Conservation (phyloP, 2,329 filamentous ascomycete species). For the Neospermospora avenae region DNA sequence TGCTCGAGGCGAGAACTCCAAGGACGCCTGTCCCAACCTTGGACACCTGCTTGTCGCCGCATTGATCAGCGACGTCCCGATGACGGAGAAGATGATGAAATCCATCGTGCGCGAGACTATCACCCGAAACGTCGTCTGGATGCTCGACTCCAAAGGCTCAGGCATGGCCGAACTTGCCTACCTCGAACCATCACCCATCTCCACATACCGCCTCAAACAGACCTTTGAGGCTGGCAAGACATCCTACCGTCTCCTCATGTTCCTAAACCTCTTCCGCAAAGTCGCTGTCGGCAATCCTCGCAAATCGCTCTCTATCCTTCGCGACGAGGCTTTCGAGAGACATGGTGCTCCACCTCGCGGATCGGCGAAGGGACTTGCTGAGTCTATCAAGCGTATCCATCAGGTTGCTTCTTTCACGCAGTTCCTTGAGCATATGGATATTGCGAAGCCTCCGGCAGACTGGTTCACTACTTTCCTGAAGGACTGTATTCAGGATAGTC, state of each 20-base stretch:
- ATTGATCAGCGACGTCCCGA: slow-evolving; percentile 43
- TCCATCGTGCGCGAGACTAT: slow-evolving; percentile 48
- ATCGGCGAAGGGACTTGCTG: slow-evolving; percentile 40
- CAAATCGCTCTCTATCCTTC: slow-evolving; percentile 39
- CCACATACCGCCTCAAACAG: slow-evolving; percentile 44
- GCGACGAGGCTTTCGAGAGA: slow-evolving; percentile 44
- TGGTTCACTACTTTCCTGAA: slow-evolving; percentile 37
- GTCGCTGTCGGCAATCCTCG: slow-evolving; percentile 39
- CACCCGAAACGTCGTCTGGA: slow-evolving; percentile 50
- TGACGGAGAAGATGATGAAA: slow-evolving; percentile 40
- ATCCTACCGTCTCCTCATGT: slow-evolving; percentile 51
- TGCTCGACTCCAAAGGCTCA: slow-evolving; percentile 38
- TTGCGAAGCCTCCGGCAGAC: slow-evolving; percentile 29
- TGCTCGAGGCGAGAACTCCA: slow-evolving; percentile 39
- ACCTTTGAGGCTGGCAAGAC: slow-evolving; percentile 46
- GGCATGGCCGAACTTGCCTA: slow-evolving; percentile 44
- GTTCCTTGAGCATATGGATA: slow-evolving; percentile 44
- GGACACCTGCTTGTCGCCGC: slow-evolving; percentile 47
- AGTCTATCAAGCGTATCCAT: slow-evolving; percentile 44
- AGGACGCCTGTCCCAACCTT: slow-evolving; percentile 44
- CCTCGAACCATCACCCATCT: slow-evolving; percentile 41
- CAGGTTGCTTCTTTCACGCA: slow-evolving; percentile 41
- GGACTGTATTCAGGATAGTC: slow-evolving; percentile 36
- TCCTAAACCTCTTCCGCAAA: slow-evolving; percentile 47
- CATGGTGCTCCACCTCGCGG: slow-evolving; percentile 45